A percentile compares a stretch with the other conserved stretches of the same genome.
Conservation (phyloP, 306 rosid genomes). For the Carpinus fangiana region DNA sequence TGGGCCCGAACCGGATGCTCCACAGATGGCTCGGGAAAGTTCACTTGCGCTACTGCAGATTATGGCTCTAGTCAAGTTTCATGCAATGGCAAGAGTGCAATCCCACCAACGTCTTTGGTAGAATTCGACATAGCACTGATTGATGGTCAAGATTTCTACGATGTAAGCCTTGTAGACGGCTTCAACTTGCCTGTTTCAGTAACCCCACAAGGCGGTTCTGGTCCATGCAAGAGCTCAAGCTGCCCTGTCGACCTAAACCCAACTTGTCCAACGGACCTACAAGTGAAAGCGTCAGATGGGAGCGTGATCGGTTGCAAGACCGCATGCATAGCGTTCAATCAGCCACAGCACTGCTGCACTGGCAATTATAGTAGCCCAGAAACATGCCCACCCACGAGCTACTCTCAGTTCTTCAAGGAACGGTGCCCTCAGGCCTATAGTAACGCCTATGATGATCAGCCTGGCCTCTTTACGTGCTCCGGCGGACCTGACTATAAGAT, state of each 20-base stretch:
- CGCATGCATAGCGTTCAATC: slow-evolving; percentile 35
- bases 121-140: slow-evolving; percentile 29
- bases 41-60: slow-evolving; percentile 41
- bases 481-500: slow-evolving; percentile 38
- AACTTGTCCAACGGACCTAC: slow-evolving; percentile 31
- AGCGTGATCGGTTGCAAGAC: slow-evolving; percentile 44
- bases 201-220: slow-evolving; percentile 27
- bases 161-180: slow-evolving; percentile 44
- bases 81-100: slow-evolving; percentile 41
- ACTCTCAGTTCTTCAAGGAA: slow-evolving; percentile 36
- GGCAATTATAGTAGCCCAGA: slow-evolving; percentile 12
- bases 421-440: slow-evolving; percentile 56
- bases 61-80: slow-evolving; percentile 32
- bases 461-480: slow-evolving; percentile 35
- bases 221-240: slow-evolving; percentile 12
- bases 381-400: slow-evolving; percentile 38
- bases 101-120: slow-evolving; percentile 40
- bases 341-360: slow-evolving; percentile 43
- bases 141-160: slow-evolving; percentile 42
- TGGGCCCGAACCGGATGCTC: slow-evolving; percentile 41
- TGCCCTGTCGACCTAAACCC: slow-evolving; percentile 32
- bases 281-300: slow-evolving; percentile 27
- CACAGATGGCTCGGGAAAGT: slow-evolving; percentile 21
- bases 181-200: slow-evolving; percentile 41
- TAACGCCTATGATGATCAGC: slow-evolving; percentile 41